A percentile compares a stretch with the other conserved stretches of the same genome.
These are phyloP conservation scores for Pelargonium cotyledonis DNA, from an alignment of 441 rosid genomes.

Conservation along the genomic window DNA sequence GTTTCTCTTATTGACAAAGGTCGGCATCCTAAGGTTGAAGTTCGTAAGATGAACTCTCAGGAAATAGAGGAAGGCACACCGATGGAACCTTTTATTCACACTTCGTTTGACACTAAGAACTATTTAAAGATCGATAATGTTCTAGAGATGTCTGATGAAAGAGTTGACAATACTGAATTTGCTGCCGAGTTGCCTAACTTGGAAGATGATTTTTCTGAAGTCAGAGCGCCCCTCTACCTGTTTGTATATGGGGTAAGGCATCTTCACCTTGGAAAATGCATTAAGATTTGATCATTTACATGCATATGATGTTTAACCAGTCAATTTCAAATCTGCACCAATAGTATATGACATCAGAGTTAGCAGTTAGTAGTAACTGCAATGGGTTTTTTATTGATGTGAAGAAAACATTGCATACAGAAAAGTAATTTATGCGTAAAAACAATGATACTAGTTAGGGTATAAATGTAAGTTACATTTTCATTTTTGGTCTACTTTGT, in stretches of 20 bases:
- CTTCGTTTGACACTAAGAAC: constrained; percentile 27
- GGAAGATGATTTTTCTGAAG: constrained; percentile 32
- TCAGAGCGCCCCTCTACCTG: constrained; percentile 30
- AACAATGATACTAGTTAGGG: no score
- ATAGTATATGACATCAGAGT: not conserved
- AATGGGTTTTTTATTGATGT: not conserved
- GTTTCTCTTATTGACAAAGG: constrained; percentile 40
- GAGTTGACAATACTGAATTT: constrained; percentile 25
- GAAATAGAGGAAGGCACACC: constrained; percentile 29
- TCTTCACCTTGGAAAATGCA: constrained; percentile 13
- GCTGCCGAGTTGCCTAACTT: constrained; percentile 25
- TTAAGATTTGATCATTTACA: constrained; percentile 1
- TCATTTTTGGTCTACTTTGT: not conserved
- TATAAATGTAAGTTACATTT: no score
- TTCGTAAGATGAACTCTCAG: constrained; percentile 47
- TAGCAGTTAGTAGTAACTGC: not conserved
- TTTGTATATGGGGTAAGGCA: constrained; percentile 68
- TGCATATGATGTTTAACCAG: constrained; percentile 3
- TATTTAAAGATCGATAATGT: constrained; percentile 31
- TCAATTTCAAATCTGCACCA: not conserved
- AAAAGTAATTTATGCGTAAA: no score
- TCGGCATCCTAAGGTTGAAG: constrained; percentile 52
- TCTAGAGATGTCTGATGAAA: constrained; percentile 27
- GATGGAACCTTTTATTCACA: constrained; percentile 25
- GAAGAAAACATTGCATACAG: no score